Percentiles rank a stretch among this genome's conserved stretches.
Evolutionary conservation across 179 eudicot species (phyloP).

Genomic region (Patellifolia procumbens): DNA sequence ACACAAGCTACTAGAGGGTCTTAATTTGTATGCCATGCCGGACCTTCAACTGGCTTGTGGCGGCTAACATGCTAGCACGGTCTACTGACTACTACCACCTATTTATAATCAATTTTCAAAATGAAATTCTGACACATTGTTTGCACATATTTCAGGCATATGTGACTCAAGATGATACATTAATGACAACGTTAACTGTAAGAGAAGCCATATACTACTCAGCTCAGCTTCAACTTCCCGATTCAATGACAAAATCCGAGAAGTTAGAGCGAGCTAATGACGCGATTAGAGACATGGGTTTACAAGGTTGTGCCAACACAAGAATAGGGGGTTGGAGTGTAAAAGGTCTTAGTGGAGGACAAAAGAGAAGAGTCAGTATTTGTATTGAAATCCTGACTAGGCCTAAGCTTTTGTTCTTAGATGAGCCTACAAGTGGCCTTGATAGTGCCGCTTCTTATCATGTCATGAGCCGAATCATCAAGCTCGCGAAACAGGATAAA

Average conservation of each 20-base stretch:
- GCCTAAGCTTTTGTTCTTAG: conserved; percentile 71
- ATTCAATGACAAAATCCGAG: conserved; percentile 51
- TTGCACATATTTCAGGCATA: conserved; percentile 47
- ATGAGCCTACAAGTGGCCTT: conserved; percentile 87
- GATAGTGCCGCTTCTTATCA: conserved; percentile 88
- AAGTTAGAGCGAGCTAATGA: conserved; percentile 56
- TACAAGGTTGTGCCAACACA: conserved; percentile 59
- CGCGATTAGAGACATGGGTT: conserved; percentile 67
- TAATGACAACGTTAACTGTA: conserved; percentile 59
- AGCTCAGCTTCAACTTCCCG: conserved; percentile 69
- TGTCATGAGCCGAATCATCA: conserved; percentile 59
- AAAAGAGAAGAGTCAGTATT: conserved; percentile 75
- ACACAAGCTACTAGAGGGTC: too few species aligned
- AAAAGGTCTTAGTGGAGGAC: conserved; percentile 75
- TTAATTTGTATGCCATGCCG: too few species aligned
- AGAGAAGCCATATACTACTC: conserved; percentile 74
- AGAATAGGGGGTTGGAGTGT: conserved; percentile 67
- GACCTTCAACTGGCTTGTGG: too few species aligned
- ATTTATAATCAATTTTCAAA: too few species aligned
- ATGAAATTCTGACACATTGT: neutral
- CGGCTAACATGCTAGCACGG: too few species aligned
- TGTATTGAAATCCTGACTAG: conserved; percentile 69
- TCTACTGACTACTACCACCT: too few species aligned
- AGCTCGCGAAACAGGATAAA: conserved; percentile 47
- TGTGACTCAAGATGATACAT: conserved; percentile 69